Conservation (phyloP, 2,329 filamentous ascomycete species). For the Aspergillus terreus region DNA sequence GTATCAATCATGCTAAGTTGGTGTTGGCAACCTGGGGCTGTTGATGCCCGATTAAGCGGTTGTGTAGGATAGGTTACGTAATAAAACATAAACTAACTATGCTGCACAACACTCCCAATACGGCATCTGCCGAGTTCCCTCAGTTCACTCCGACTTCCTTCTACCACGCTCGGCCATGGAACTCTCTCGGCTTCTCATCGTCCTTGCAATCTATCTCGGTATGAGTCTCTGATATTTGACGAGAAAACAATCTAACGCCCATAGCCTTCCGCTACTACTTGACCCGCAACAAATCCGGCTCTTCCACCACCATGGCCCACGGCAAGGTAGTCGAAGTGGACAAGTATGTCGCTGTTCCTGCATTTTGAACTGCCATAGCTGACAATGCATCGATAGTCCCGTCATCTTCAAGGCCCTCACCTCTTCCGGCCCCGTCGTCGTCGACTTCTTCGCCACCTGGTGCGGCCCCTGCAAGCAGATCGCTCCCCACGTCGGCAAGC, state of each 20-base stretch:
- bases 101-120: no score
- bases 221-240: not conserved
- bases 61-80: no score
- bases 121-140: no score
- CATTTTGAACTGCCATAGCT: not conserved
- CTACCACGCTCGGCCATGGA: slow-evolving; percentile 5
- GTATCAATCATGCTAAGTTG: no score
- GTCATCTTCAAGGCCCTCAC: slow-evolving; percentile 56
- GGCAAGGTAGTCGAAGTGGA: slow-evolving; percentile 36
- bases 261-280: slow-evolving; percentile 14
- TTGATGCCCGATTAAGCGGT: no score
- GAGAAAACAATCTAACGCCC: not conserved
- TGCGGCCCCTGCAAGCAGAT: slow-evolving; percentile 57
- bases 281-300: slow-evolving; percentile 8
- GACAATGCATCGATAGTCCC: slow-evolving; percentile 36
- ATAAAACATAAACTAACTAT: no score
- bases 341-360: slow-evolving; percentile 23
- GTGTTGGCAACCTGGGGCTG: no score
- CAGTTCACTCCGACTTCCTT: not conserved
- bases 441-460: slow-evolving; percentile 55
- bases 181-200: slow-evolving; percentile 9
- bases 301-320: slow-evolving; percentile 26
- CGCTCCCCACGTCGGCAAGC: slow-evolving; percentile 48
- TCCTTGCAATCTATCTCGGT: slow-evolving; percentile 14
- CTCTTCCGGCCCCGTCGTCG: slow-evolving; percentile 49